Percentiles rank a stretch among this genome's conserved stretches.
Conservation (phyloP, 2,329 filamentous ascomycete species). For the Ceratocystis diversiconidia region DNA sequence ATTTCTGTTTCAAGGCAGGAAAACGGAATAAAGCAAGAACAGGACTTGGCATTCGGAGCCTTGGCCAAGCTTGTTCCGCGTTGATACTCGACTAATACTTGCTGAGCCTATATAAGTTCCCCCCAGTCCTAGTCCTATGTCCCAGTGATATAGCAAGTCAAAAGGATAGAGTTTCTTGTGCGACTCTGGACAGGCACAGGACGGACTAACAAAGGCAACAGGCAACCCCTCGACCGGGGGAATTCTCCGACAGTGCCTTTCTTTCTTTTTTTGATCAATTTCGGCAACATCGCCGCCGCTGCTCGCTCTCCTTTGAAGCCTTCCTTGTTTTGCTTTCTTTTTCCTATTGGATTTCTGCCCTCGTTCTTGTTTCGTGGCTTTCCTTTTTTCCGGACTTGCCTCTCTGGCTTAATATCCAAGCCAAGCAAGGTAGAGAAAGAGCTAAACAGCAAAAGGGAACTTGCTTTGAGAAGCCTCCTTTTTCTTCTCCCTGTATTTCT, state of each 20-base stretch:
- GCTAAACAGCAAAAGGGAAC: background rate
- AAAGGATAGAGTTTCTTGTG: slow-evolving; percentile 4
- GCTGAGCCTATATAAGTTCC: too few species aligned
- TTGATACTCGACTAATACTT: too few species aligned
- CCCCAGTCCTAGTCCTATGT: too few species aligned
- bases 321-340: background rate
- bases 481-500: background rate
- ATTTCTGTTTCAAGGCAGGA: background rate
- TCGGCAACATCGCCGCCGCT: background rate
- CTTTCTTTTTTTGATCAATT: background rate
- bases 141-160: too few species aligned
- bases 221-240: background rate
- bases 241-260: background rate
- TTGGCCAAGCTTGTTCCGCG: too few species aligned
- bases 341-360: background rate
- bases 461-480: background rate
- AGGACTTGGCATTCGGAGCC: too few species aligned
- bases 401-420: background rate
- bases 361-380: background rate
- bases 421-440: background rate
- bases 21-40: background rate
- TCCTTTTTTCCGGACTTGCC: background rate
- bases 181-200: background rate
- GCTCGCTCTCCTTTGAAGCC: too few species aligned
- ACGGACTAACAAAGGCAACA: background rate